Evolutionary conservation across 176 grass and related monocot genomes (phyloP), one percentile per base, ranked within the genome.

Genomic region (Poa annua): DNA sequence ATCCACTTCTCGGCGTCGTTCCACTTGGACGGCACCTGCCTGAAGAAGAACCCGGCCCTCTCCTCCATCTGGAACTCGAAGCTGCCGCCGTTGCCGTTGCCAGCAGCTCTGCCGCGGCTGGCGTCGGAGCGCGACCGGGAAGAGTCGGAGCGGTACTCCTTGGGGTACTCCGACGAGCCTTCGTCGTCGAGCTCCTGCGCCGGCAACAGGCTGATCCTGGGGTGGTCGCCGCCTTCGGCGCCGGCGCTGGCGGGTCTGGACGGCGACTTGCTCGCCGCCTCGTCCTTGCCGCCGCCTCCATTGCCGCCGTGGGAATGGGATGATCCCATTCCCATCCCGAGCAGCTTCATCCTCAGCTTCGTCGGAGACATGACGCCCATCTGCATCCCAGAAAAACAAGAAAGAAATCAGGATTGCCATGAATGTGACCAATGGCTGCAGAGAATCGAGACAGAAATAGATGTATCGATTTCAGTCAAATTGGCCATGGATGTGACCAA

Each of bases 1-100:
- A 96, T 93, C 96, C 96, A 99, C 78, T 95, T 96, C 88, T 99
- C 96, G 0, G 91, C 96, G 72, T 96, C 96, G 85, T 99, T 99
- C 96, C 96, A 99, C 86, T 99, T 99, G 11, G 96, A 96, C 32
- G 96, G 93, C 79, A 99, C 80, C 78, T 83, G 91, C 41, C 88
- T 81, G 56, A 92, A 73, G 80, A 99, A 76, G 80, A 99, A 96
- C 47, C 83, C 71, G 32, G 60, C 19, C 63, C 74, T 86, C 35
- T 88, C 91, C 48, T 88, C 92, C 85, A 83, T 86, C 12, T 79
- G 82, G 47, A 99, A 99, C 88, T 99, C 96, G 78, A 99, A 99
- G 20, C 64, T 75, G 14, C 45, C 53, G 53, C 1, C 12, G 10
- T 35, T 55, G 12, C 76, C 71, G 44, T 77, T 86, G 25, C 12